Conservation (phyloP, 768 basidiomycete genomes). For the Trametes maxima region DNA sequence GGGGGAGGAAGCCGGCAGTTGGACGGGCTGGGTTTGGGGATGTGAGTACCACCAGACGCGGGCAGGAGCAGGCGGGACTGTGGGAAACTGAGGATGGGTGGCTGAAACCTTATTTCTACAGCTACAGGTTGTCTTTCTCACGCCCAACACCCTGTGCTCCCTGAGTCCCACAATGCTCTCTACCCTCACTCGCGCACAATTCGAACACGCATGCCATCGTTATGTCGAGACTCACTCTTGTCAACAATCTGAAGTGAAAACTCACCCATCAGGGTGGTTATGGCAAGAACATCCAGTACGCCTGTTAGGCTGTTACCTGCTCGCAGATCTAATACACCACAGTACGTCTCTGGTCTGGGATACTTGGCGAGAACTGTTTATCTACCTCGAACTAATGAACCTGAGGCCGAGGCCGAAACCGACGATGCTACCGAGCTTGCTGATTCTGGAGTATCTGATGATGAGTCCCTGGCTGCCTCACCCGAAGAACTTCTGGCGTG, state of each 20-base stretch:
- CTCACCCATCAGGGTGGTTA: constrained; percentile 47
- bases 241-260: constrained; percentile 2
- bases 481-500: constrained; percentile 40
- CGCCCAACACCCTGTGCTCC: constrained; percentile 28
- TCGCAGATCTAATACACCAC: background rate
- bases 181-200: constrained; percentile 60
- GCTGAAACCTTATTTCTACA: constrained; percentile 63
- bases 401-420: constrained; percentile 11
- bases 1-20: constrained; percentile 46
- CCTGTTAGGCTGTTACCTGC: constrained; percentile 23
- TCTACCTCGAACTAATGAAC: constrained; percentile 14
- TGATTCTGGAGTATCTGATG: constrained; percentile 20
- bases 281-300: constrained; percentile 66
- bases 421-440: constrained; percentile 17
- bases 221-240: constrained; percentile 42
- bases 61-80: constrained; percentile 16
- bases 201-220: constrained; percentile 59
- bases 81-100: constrained; percentile 37
- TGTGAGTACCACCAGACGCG: constrained; percentile 23
- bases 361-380: constrained; percentile 32
- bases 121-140: constrained; percentile 54
- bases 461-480: constrained; percentile 41
- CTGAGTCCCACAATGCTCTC: constrained; percentile 34
- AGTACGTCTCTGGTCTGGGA: constrained; percentile 35
- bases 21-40: constrained; percentile 52